A percentile compares a stretch with the other conserved stretches of the same genome.
Evolutionary conservation across 2,329 filamentous ascomycete genomes (phyloP).

Genomic region (Aspergillus sp.): DNA sequence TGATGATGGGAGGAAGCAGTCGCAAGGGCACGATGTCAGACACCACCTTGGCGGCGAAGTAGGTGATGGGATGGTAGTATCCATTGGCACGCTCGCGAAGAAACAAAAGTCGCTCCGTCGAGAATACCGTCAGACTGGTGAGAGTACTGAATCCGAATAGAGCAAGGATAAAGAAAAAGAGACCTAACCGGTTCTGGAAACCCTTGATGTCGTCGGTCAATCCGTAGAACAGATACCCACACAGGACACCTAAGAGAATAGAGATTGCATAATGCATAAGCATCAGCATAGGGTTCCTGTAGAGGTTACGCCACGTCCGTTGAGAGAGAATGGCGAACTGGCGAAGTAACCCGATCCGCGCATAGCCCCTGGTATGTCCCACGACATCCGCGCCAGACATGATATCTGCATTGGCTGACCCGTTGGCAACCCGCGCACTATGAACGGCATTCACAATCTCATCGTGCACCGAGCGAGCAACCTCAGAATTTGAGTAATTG

Average conservation of each 20-base stretch:
- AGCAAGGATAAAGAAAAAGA: conserved; percentile 95
- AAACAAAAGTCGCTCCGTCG: conserved; percentile 81
- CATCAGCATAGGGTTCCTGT: conserved; percentile 97
- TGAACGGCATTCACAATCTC: conserved; percentile 67
- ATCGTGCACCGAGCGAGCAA: conserved; percentile 63
- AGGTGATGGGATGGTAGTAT: conserved; percentile 88
- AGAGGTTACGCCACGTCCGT: conserved; percentile 93
- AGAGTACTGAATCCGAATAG: conserved; percentile 95
- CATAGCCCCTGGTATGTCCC: conserved; percentile 68
- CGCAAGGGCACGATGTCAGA: conserved; percentile 95
- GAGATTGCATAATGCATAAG: conserved; percentile 96
- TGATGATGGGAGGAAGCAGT: conserved; percentile 86
- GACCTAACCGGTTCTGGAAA: conserved; percentile 91
- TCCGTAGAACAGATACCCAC: conserved; percentile 92
- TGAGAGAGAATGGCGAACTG: conserved; percentile 87
- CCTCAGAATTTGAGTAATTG: conserved; percentile 68
- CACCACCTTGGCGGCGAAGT: conserved; percentile 93
- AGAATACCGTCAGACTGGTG: conserved; percentile 88
- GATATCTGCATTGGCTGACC: conserved; percentile 51
- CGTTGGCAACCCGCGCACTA: conserved; percentile 59
- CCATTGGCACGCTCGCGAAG: conserved; percentile 91
- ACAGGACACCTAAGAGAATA: conserved; percentile 86
- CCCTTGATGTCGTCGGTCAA: conserved; percentile 92
- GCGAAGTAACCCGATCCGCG: conserved; percentile 65
- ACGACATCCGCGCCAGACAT: conserved; percentile 34